A percentile compares a stretch with the other conserved stretches of the same genome.
Conservation (phyloP, 352 stramenopile species). For the Globisporangium solare region DNA sequence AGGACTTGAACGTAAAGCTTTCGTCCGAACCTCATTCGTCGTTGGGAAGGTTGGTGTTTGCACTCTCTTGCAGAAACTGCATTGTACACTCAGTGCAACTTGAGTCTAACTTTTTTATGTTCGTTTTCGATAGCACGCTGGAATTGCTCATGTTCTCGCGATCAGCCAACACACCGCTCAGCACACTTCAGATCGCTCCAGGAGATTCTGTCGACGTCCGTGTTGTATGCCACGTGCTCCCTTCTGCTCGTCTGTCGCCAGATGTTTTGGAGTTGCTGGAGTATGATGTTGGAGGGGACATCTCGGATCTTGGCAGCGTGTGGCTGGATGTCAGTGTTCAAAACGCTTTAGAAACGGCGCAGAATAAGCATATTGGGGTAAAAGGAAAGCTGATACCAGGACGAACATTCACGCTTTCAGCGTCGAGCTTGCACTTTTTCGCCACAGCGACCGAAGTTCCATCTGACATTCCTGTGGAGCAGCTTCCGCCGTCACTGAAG, state of each 20-base stretch:
- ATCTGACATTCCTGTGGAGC: conserved; percentile 36
- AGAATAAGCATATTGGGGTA: conserved; percentile 63
- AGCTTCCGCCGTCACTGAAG: conserved; percentile 36
- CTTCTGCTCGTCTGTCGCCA: conserved; percentile 50
- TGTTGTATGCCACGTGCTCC: conserved; percentile 70
- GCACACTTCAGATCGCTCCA: conserved; percentile 53
- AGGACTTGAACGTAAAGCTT: conserved; percentile 71
- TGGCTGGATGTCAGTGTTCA: conserved; percentile 64
- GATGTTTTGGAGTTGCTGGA: conserved; percentile 34
- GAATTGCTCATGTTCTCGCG: conserved; percentile 75
- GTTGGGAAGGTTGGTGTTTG: conserved; percentile 27
- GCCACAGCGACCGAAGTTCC: conserved; percentile 55
- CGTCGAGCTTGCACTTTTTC: conserved; percentile 78
- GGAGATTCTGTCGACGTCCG: conserved; percentile 82
- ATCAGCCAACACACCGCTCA: conserved; percentile 79
- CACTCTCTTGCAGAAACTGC: conserved; percentile 1
- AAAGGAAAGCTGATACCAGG: conserved; percentile 75
- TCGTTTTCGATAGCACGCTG: conserved; percentile 37
- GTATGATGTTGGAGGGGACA: conserved; percentile 34
- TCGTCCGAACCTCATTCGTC: conserved; percentile 34
- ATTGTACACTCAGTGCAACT: neutral
- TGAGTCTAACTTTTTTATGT: conserved; percentile 6
- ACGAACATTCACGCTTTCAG: conserved; percentile 77
- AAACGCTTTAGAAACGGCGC: conserved; percentile 55
- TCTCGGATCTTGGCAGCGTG: conserved; percentile 59